Base-by-base conservation (phyloP, 768 basidiomycete species). In the Tulasnella sp. region DNA sequence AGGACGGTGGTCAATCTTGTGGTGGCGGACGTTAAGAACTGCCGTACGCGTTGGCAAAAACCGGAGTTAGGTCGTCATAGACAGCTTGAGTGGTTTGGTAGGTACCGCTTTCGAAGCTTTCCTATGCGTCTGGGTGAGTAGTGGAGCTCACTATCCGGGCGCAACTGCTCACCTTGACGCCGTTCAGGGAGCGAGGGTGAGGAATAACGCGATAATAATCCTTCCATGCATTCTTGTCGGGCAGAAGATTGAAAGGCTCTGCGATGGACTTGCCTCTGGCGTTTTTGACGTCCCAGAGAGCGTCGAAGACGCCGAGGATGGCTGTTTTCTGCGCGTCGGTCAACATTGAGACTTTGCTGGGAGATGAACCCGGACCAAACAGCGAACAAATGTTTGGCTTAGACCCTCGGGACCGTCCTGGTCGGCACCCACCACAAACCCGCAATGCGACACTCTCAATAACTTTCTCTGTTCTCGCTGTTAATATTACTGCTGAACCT, bases 161-260 rank as follows among this genome's bases (percentile, higher is more conserved):
- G 44, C 40, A 59, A 22, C 42, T n/a, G n/a, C 63, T 62, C 41
- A 82, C 81, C 72, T 79, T 71, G 69, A 98, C 86, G 72, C 85
- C 86, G 74, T 92, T 87, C 75, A 98, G 80, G 76, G 89, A 91
- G 37, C 95, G 86, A 16, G 96, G 96, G 76, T 92, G 87, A 36
- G 90, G 90, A 71, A 98, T 96, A 75, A 95, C 90, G 82, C 90
- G 86, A 79, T 92, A 96, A 80, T 98, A 97, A 75, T 96, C 89
- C 0, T 90, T 87, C 86, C 89, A 96, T 35, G 84, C 83, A 0
- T 83, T 81, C 69, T 85, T 84, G 78, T 94, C 89, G 1, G 95
- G 92, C 16, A 97, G 79, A 0, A 88, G 86, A 78, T 89, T 80
- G 79, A 98, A 97, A 83, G 91, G 86, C 14, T 81, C 87, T 14